Evolutionary conservation across 176 grass and related monocot species (phyloP).

Genomic region (Hsuehochloa calcarea): DNA sequence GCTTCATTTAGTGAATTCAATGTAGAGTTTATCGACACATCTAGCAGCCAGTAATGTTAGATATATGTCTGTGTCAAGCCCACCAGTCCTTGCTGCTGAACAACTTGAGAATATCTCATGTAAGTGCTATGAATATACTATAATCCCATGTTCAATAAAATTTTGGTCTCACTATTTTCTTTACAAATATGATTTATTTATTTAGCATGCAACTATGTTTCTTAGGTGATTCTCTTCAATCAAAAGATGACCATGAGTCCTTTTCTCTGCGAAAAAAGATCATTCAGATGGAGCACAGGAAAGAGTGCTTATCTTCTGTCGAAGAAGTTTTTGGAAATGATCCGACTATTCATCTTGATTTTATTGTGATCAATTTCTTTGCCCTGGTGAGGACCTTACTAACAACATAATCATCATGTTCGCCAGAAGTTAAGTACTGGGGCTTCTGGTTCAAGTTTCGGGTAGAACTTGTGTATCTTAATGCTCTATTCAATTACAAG

Average conservation of each 20-base stretch:
- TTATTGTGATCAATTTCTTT: constrained; percentile 87
- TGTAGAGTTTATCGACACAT: constrained; percentile 56
- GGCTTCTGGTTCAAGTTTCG: neutral
- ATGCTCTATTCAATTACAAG: neutral
- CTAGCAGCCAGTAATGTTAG: constrained; percentile 57
- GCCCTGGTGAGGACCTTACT: constrained; percentile 52
- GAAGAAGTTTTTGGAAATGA: constrained; percentile 74
- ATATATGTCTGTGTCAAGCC: constrained; percentile 62
- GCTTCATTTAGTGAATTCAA: constrained; percentile 6
- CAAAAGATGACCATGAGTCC: constrained; percentile 32
- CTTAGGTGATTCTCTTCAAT: constrained; percentile 36
- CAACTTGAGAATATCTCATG: constrained; percentile 52
- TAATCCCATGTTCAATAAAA: neutral
- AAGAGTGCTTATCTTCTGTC: constrained; percentile 65
- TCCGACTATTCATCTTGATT: constrained; percentile 44
- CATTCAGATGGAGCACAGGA: constrained; percentile 64
- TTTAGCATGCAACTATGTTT: constrained; percentile 7
- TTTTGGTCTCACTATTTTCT: neutral
- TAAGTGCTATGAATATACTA: constrained; percentile 22
- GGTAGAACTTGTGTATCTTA: neutral
- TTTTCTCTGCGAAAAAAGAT: constrained; percentile 52
- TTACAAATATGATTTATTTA: neutral
- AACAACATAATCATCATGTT: neutral
- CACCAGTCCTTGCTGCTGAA: constrained; percentile 54
- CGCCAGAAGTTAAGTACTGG: neutral